Evolutionary conservation across 1,284 basidiomycete genomes (phyloP).

Genomic region (Clitocybe nebularis): DNA sequence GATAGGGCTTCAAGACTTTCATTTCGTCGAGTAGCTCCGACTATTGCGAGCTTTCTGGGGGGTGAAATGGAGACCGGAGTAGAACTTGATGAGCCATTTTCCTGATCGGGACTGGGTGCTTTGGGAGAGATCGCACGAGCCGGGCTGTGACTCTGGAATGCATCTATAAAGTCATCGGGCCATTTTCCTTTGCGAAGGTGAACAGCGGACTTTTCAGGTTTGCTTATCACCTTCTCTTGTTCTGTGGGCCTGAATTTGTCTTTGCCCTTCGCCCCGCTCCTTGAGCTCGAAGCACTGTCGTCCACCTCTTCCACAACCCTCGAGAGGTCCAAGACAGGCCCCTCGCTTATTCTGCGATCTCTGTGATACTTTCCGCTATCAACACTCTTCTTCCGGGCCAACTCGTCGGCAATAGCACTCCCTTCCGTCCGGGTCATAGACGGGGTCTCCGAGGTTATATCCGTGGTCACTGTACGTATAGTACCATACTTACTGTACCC

Average conservation of each 20-base stretch:
- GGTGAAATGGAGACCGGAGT: conserved; percentile 48
- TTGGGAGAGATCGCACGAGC: conserved; percentile 30
- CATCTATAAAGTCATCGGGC: conserved; percentile 76
- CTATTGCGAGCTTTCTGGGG: conserved; percentile 52
- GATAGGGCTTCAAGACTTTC: conserved; percentile 45
- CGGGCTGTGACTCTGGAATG: conserved; percentile 37
- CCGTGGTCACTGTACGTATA: conserved; percentile 74
- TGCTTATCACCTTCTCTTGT: conserved; percentile 25
- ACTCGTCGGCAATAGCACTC: conserved; percentile 49
- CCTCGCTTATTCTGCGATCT: conserved; percentile 62
- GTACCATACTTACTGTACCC: conserved; percentile 65
- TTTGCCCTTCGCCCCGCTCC: conserved; percentile 19
- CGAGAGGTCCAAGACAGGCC: conserved; percentile 53
- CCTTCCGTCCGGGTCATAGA: conserved; percentile 64
- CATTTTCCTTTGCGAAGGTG: conserved; percentile 75
- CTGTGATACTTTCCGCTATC: conserved; percentile 31
- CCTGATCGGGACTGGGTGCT: conserved; percentile 22
- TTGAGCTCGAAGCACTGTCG: conserved; percentile 43
- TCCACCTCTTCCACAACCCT: conserved; percentile 71
- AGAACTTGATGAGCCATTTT: conserved; percentile 23
- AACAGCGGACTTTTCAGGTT: conserved; percentile 38
- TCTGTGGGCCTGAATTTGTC: conserved; percentile 21
- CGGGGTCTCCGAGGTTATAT: conserved; percentile 64
- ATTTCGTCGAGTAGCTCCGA: conserved; percentile 39
- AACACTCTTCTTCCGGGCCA: conserved; percentile 34